Conservation (phyloP, 306 rosid genomes). For the Trifolium fragiferum region DNA sequence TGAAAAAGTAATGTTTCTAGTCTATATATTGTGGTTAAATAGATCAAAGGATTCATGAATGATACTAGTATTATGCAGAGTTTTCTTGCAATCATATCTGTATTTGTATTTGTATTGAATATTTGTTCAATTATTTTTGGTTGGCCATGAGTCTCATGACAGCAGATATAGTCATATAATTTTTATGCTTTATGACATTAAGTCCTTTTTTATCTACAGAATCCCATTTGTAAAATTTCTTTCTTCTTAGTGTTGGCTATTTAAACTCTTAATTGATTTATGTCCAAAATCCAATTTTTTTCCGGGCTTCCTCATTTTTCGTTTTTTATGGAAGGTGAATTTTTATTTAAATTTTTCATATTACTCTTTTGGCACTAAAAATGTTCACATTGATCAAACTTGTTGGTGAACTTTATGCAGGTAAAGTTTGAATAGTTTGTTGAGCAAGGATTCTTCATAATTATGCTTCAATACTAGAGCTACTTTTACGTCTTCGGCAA, state of each 20-base stretch:
- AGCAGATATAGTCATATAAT: too few relatives aligned
- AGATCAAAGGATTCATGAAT: too few relatives aligned
- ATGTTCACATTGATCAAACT: constrained; percentile 36
- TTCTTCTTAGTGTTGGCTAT: constrained; percentile 24
- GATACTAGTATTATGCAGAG: too few relatives aligned
- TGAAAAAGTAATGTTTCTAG: too few relatives aligned
- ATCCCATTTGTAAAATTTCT: constrained; percentile 73
- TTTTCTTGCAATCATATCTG: constrained; percentile 20
- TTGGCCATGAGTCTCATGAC: too few relatives aligned
- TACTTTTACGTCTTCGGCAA: constrained; percentile 96
- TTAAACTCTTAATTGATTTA: constrained; percentile 16
- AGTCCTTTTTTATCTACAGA: constrained; percentile 57
- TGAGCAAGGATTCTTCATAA: constrained; percentile 99
- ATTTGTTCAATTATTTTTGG: too few relatives aligned
- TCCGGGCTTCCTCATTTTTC: constrained; percentile 21
- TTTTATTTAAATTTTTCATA: constrained; percentile 14
- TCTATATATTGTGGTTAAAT: too few relatives aligned
- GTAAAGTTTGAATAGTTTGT: constrained; percentile 94
- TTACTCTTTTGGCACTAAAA: constrained; percentile 22
- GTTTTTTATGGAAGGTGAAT: constrained; percentile 5
- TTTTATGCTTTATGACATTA: constrained; percentile 48
- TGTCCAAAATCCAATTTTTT: constrained; percentile 25
- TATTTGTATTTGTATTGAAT: constrained; percentile 14
- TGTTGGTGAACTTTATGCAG: constrained; percentile 50
- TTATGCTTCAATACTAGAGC: constrained; percentile 94